These are phyloP conservation scores for Pyricularia pennisetigena DNA, from an alignment of 2,329 filamentous ascomycete species.

Conservation along the genomic window DNA sequence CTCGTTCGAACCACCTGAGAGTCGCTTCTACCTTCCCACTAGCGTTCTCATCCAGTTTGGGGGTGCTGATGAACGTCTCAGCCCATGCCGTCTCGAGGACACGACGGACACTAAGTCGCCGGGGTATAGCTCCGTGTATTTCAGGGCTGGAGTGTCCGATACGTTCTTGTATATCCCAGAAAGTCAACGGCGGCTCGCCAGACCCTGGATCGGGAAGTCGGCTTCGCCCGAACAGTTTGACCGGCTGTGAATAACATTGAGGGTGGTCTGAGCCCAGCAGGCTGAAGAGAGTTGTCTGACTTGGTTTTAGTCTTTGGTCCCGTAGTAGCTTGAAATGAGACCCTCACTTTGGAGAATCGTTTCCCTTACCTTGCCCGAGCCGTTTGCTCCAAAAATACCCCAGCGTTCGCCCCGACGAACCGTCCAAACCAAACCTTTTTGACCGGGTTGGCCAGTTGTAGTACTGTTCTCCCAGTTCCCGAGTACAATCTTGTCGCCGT, in stretches of 20 bases:
- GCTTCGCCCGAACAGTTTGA: constrained; percentile 75
- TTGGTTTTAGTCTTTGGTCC: neutral
- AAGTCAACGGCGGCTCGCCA: constrained; percentile 60
- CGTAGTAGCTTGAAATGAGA: neutral
- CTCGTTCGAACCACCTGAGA: constrained; percentile 67
- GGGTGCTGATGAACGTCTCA: constrained; percentile 69
- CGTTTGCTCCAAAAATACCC: constrained; percentile 90
- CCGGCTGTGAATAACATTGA: constrained; percentile 81
- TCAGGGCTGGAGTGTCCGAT: constrained; percentile 93
- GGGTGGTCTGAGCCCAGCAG: constrained; percentile 94
- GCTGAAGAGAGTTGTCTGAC: constrained; percentile 71
- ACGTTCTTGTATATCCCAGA: constrained; percentile 84
- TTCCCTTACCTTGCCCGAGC: constrained; percentile 59
- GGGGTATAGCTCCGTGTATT: constrained; percentile 87
- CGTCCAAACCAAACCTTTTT: constrained; percentile 68
- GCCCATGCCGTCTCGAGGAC: constrained; percentile 83
- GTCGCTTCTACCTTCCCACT: constrained; percentile 54
- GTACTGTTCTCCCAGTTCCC: constrained; percentile 66
- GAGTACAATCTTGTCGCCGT: constrained; percentile 66
- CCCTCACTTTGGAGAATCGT: neutral
- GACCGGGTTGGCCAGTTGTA: constrained; percentile 11
- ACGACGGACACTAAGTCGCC: constrained; percentile 59
- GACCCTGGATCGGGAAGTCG: constrained; percentile 66
- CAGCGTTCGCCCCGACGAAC: constrained; percentile 77
- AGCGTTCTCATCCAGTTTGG: constrained; percentile 50